phyloP scores from a whole-genome alignment of 2,329 filamentous ascomycete genomes.

The Xylaria sp. region DNA sequence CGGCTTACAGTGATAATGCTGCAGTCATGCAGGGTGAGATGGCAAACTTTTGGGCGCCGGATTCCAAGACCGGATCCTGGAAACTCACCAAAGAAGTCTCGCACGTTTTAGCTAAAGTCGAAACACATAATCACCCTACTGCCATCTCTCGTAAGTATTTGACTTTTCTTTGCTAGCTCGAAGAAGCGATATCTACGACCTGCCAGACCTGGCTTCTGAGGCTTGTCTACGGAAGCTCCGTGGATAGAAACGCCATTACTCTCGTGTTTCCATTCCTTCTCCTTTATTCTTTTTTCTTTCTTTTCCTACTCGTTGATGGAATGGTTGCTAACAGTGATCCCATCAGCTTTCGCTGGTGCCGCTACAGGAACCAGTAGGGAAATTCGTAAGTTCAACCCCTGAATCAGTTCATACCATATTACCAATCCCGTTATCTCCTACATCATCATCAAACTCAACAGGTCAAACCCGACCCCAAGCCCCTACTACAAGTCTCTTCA shows the following conservation, averaged over 20 bases:
- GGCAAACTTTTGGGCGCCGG: constrained; percentile 83
- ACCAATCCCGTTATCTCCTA: too few relatives aligned
- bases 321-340: too few relatives aligned
- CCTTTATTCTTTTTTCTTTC: too few relatives aligned
- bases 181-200: too few relatives aligned
- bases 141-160: constrained; percentile 23
- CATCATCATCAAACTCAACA: too few relatives aligned
- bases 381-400: constrained; percentile 66
- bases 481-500: neutral
- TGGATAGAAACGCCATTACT: too few relatives aligned
- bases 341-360: constrained; percentile 72
- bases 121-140: constrained; percentile 90
- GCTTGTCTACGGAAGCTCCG: too few relatives aligned
- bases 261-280: neutral
- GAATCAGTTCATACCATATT: neutral
- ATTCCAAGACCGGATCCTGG: constrained; percentile 86
- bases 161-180: neutral
- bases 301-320: too few relatives aligned
- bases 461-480: too few relatives aligned
- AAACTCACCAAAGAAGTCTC: constrained; percentile 82
- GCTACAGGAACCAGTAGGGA: constrained; percentile 95
- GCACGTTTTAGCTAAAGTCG: constrained; percentile 89
- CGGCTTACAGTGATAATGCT: constrained; percentile 96
- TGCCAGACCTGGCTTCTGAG: too few relatives aligned
- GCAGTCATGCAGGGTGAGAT: constrained; percentile 80